Base-by-base conservation (phyloP, 495 filamentous ascomycete species). In the Tuber brumale region DNA sequence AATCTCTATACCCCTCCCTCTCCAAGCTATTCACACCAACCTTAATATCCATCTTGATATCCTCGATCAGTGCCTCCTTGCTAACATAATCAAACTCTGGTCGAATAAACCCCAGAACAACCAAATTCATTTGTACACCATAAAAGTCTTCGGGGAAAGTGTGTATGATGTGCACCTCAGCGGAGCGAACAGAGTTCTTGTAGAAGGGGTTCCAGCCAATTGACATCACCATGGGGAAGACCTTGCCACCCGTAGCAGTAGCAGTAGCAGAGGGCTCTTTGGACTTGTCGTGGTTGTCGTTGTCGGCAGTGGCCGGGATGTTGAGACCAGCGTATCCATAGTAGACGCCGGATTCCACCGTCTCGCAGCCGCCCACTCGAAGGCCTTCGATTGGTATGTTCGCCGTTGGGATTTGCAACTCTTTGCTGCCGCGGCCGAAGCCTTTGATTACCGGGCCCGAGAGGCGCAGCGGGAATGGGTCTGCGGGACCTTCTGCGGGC, bases 181-280 rank as follows among this genome's bases (percentile, higher is more conserved):
- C 92, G 57, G 89, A 91, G 31, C 93, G 88, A 57, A 91, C 89
- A 37, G 88, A 88, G 84, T 97, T 97, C 83, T 93, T 94, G 86
- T 96, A 97, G 84, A 93, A 96, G 0, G 94, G 94, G 82, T 97
- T 97, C 87, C 92, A 97, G n/a, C 95, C 94, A 72, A 99, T 95
- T 51, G 89, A 92, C 91, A 99, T 90, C 71, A 97, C 95, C 86
- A 97, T 96, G 0, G 93, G 93, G 84, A 91, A 92, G 31, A 97
- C 85, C 66, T 84, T 85, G 51, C 85, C 85, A n/a, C 61, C 69
- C 23, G 57, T 35, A 23, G 51, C 10, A 27, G 48, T 3, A n/a
- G 23, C n/a, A 12, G n/a, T 12, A 31, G n/a, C 12, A 35, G 57
- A 7, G 10, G 27, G 19, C 37, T 37, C 41, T 70, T 61, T 75